Percentiles rank a stretch among this genome's conserved stretches.
These are phyloP conservation scores for Fusarium nematophilum DNA, from an alignment of 2,329 filamentous ascomycete genomes.

Conservation along the genomic window DNA sequence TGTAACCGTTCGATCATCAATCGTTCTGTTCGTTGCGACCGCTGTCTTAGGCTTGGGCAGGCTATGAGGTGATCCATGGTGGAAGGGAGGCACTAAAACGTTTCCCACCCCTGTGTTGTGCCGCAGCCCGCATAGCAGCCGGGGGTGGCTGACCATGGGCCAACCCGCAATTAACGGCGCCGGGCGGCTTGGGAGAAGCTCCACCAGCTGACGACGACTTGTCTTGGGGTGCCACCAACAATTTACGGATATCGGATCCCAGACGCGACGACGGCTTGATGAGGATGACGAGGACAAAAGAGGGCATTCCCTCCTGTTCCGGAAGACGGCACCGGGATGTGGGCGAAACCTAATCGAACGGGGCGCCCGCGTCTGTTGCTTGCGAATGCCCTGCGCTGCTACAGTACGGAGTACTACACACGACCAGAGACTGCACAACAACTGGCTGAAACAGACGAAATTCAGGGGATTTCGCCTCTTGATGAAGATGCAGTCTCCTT, in stretches of 20 bases:
- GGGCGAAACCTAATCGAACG: slow-evolving; percentile 7
- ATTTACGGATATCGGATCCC: slow-evolving; percentile 22
- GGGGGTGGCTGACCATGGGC: slow-evolving; percentile 14
- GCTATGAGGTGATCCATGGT: too few species aligned
- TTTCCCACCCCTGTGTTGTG: slow-evolving; percentile 16
- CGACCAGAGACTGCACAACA: too few species aligned
- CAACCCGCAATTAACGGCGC: slow-evolving; percentile 2
- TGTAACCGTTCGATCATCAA: neutral
- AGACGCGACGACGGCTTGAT: neutral
- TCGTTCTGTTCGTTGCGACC: neutral
- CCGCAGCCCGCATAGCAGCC: slow-evolving; percentile 9
- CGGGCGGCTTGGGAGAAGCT: slow-evolving; percentile 9
- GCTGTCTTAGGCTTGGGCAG: too few species aligned
- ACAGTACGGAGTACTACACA: too few species aligned
- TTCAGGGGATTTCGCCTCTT: slow-evolving; percentile 7
- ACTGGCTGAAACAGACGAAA: slow-evolving; percentile 12
- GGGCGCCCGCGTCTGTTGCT: too few species aligned
- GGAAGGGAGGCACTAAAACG: too few species aligned
- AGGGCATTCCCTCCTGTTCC: neutral
- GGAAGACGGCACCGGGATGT: slow-evolving; percentile 39
- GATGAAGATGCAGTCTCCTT: neutral
- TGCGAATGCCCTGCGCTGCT: too few species aligned
- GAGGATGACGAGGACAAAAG: slow-evolving; percentile 20
- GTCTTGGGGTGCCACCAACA: slow-evolving; percentile 21
- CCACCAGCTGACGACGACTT: slow-evolving; percentile 39